phyloP scores from a whole-genome alignment of 768 basidiomycete species.

The Asterophora lycoperdoides region DNA sequence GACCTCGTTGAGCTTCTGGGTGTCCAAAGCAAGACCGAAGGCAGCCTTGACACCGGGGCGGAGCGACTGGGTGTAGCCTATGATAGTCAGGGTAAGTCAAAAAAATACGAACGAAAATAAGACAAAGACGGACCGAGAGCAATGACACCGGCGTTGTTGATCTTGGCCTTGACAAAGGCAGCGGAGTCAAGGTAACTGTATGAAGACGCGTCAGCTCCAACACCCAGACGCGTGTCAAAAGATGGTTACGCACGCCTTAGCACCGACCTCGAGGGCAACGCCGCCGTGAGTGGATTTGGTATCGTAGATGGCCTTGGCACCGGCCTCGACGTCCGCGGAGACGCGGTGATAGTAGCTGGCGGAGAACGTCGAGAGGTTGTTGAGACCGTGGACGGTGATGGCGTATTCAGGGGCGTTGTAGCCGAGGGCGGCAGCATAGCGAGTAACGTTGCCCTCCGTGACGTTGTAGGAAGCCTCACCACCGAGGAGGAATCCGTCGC shows the following conservation, averaged over 20 bases:
- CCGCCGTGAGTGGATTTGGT: slow-evolving; percentile 82
- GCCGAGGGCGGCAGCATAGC: slow-evolving; percentile 88
- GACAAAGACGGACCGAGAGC: slow-evolving; percentile 55
- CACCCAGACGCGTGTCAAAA: neutral
- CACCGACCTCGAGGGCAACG: slow-evolving; percentile 90
- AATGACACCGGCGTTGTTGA: slow-evolving; percentile 93
- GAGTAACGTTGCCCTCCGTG: slow-evolving; percentile 85
- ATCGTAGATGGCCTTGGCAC: slow-evolving; percentile 96
- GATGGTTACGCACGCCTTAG: slow-evolving; percentile 71
- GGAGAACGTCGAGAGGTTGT: slow-evolving; percentile 90
- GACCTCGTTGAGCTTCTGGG: slow-evolving; percentile 80
- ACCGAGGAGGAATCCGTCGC: slow-evolving; percentile 96
- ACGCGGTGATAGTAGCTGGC: slow-evolving; percentile 99
- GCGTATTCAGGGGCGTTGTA: slow-evolving; percentile 97
- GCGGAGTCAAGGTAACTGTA: slow-evolving; percentile 76
- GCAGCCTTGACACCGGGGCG: slow-evolving; percentile 90
- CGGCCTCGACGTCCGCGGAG: slow-evolving; percentile 85
- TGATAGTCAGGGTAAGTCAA: neutral
- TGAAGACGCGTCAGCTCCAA: neutral
- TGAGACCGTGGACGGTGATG: slow-evolving; percentile 89
- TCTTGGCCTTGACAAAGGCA: slow-evolving; percentile 96
- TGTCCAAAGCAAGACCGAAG: slow-evolving; percentile 95
- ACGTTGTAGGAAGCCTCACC: slow-evolving; percentile 97
- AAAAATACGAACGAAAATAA: neutral
- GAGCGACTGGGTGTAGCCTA: slow-evolving; percentile 89